A percentile compares a stretch with the other conserved stretches of the same genome.
These are phyloP conservation scores for Eucalyptus virginea DNA, from an alignment of 345 rosid genomes.

Conservation along the genomic window DNA sequence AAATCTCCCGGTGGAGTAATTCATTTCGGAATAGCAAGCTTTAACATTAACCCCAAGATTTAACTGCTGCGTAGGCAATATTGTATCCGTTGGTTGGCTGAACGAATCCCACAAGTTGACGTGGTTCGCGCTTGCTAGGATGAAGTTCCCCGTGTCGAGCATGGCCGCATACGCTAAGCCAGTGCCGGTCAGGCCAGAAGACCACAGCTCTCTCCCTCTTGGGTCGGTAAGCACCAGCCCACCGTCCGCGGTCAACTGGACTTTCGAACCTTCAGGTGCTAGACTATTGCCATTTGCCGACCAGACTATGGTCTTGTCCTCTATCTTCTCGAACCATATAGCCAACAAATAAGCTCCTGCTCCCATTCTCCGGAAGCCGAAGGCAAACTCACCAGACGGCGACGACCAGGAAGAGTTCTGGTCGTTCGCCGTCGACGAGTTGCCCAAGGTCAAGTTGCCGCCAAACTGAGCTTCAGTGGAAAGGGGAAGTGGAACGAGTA, in stretches of 20 bases:
- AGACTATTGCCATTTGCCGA: background rate
- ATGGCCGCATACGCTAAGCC: background rate
- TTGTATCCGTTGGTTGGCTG: too few relatives aligned
- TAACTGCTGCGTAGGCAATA: too few relatives aligned
- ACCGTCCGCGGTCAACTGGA: background rate
- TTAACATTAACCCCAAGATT: rapidly evolving
- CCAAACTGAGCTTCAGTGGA: background rate
- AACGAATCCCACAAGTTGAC: too few relatives aligned
- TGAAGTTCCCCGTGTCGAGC: background rate
- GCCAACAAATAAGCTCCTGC: too few relatives aligned
- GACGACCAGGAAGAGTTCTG: too few relatives aligned
- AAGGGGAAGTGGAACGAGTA: background rate
- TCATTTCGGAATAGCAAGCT: too few relatives aligned
- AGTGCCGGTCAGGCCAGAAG: background rate
- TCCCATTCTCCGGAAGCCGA: too few relatives aligned
- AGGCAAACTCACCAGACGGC: too few relatives aligned
- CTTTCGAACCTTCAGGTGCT: background rate
- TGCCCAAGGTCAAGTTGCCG: background rate
- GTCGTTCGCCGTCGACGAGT: background rate
- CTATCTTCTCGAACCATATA: too few relatives aligned
- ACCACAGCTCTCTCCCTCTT: background rate
- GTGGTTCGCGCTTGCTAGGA: background rate
- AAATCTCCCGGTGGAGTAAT: too few relatives aligned
- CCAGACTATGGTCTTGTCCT: background rate
- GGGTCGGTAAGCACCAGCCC: background rate